Percentiles rank a stretch among this genome's conserved stretches.
phyloP scores from a whole-genome alignment of 1,139 yeast genomes.

The Dujonia santamariae region DNA sequence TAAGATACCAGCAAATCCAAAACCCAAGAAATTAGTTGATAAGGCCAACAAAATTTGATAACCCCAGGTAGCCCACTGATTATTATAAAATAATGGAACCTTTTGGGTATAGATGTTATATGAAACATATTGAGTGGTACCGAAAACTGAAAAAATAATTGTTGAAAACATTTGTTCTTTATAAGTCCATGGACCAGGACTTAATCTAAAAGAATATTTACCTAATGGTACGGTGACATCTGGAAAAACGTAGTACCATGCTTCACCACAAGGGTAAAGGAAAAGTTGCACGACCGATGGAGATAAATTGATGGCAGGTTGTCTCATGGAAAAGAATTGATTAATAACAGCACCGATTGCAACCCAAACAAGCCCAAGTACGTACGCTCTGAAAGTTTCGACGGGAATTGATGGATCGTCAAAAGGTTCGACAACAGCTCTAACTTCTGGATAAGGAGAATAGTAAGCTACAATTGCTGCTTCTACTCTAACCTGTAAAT shows the following conservation, averaged over 20 bases:
- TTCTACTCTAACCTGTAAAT: slow-evolving; percentile 32
- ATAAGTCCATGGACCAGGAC: slow-evolving; percentile 27
- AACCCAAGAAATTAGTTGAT: slow-evolving; percentile 56
- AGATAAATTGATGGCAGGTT: slow-evolving; percentile 12
- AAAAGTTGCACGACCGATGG: slow-evolving; percentile 22
- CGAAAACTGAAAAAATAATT: slow-evolving; percentile 19
- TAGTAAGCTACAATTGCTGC: slow-evolving; percentile 51
- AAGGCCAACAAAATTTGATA: slow-evolving; percentile 46
- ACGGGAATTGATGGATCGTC: slow-evolving; percentile 51
- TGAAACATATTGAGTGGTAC: slow-evolving; percentile 19
- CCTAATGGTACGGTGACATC: slow-evolving; percentile 13
- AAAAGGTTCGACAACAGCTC: slow-evolving; percentile 53
- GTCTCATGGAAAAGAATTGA: slow-evolving; percentile 11
- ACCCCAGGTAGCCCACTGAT: slow-evolving; percentile 37
- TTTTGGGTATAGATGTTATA: slow-evolving; percentile 20
- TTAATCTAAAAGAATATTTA: slow-evolving; percentile 15
- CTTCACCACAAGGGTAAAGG: slow-evolving; percentile 22
- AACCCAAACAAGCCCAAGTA: slow-evolving; percentile 55
- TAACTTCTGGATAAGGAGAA: slow-evolving; percentile 66
- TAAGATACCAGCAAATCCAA: slow-evolving; percentile 58
- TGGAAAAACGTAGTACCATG: slow-evolving; percentile 21
- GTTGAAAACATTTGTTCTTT: slow-evolving; percentile 31
- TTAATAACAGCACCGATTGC: slow-evolving; percentile 12
- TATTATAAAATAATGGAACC: slow-evolving; percentile 19
- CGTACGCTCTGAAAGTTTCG: slow-evolving; percentile 58